Conservation (phyloP, 305 asterid genomes). For the Plantago lanceolata region DNA sequence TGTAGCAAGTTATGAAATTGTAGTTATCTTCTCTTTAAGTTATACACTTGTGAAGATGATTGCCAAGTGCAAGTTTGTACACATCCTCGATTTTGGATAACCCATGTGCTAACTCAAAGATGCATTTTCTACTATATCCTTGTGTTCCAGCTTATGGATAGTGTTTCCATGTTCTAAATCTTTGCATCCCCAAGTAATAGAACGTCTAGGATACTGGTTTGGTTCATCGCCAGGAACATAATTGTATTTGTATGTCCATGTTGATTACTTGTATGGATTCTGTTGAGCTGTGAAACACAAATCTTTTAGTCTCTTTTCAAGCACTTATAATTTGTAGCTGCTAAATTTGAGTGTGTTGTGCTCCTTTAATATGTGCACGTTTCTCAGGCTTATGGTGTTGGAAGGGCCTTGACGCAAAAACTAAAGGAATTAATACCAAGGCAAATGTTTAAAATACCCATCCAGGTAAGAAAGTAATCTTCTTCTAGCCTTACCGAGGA, state of each 20-base stretch:
- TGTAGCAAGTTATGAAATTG: neutral
- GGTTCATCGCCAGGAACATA: neutral
- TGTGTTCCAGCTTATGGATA: neutral
- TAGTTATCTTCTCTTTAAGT: neutral
- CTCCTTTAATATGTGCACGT: constrained; percentile 17
- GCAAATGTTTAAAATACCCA: constrained; percentile 98
- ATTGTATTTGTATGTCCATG: neutral
- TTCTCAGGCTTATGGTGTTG: constrained; percentile 85
- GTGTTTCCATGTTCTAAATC: neutral
- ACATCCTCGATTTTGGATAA: neutral
- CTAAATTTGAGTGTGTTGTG: neutral
- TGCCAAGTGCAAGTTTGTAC: constrained; percentile 1
- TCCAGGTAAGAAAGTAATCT: constrained; percentile 59
- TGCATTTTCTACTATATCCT: neutral
- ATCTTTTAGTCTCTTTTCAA: constrained; percentile 3
- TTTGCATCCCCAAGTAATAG: neutral
- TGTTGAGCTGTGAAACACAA: neutral
- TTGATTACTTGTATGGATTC: neutral
- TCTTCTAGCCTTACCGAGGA: constrained; percentile 7
- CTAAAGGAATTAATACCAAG: constrained; percentile 96
- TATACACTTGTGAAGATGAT: neutral
- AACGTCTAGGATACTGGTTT: neutral
- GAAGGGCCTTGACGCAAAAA: constrained; percentile 96
- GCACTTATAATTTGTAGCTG: constrained; percentile 4
- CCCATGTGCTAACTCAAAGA: constrained; percentile 1